phyloP scores from a whole-genome alignment of 108 stramenopile genomes.

The Skeletonema tropicum region DNA sequence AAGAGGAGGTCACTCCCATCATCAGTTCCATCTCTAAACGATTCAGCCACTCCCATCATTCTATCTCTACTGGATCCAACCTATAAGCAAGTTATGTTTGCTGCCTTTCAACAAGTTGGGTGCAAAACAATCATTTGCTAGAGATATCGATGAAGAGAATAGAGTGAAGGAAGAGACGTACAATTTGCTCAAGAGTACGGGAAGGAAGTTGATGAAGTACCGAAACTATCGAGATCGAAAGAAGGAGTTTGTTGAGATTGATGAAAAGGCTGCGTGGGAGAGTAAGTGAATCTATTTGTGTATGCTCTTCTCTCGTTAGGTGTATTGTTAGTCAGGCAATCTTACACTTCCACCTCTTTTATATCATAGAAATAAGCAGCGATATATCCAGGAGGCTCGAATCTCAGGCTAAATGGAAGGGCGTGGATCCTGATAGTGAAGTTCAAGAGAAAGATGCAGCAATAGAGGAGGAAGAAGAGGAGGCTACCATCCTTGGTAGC shows the following conservation, averaged over 20 bases:
- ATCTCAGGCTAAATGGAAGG: neutral
- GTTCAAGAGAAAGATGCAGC: neutral
- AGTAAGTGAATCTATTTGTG: neutral
- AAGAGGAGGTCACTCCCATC: too few relatives aligned
- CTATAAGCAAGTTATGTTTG: neutral
- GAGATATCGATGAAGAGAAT: neutral
- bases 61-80: neutral
- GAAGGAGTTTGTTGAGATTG: neutral
- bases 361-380: neutral
- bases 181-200: neutral
- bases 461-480: neutral
- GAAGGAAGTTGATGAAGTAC: neutral
- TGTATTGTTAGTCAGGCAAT: too few relatives aligned
- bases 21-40: too few relatives aligned
- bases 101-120: neutral
- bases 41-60: neutral
- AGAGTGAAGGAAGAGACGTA: neutral
- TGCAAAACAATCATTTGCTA: neutral
- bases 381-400: neutral
- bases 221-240: neutral
- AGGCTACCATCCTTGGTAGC: neutral
- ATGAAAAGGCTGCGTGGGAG: neutral
- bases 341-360: neutral
- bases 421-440: neutral
- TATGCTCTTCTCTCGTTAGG: too few relatives aligned